phyloP scores from a whole-genome alignment of 2,329 filamentous ascomycete species.

The Fusarium tuaranense region DNA sequence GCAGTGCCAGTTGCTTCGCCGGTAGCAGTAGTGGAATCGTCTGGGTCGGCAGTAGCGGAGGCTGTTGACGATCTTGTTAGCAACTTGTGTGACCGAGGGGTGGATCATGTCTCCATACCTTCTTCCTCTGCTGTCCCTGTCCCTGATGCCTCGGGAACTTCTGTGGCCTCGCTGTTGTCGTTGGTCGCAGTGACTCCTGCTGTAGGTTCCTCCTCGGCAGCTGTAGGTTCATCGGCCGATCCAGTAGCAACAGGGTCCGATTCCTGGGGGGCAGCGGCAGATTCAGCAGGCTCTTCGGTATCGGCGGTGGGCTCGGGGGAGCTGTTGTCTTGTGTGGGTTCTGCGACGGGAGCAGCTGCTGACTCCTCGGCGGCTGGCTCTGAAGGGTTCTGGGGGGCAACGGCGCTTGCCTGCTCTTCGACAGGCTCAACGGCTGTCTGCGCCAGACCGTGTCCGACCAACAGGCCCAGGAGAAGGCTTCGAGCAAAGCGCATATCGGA shows the following conservation, averaged over 20 bases:
- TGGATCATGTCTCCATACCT: not conserved
- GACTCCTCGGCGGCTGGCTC: conserved; percentile 22
- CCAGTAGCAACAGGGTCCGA: conserved; percentile 11
- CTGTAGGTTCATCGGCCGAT: not conserved
- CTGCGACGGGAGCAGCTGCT: conserved; percentile 8
- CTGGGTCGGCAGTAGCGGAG: conserved; percentile 14
- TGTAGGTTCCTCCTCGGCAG: conserved; percentile 7
- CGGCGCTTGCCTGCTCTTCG: conserved; percentile 6
- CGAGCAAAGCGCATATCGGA: conserved; percentile 28
- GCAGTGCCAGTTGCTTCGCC: conserved; percentile 1
- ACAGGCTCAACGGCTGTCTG: conserved; percentile 18
- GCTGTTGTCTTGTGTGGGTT: conserved; percentile 1
- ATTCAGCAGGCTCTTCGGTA: conserved; percentile 1
- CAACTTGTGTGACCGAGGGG: not conserved
- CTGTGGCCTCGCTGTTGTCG: conserved; percentile 6
- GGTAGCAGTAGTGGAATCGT: not conserved
- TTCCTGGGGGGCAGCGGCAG: not conserved
- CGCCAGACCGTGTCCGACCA: conserved; percentile 28
- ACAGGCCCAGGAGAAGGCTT: conserved; percentile 28
- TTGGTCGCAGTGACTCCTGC: conserved; percentile 1
- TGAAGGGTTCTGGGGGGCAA: conserved; percentile 21
- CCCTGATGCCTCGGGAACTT: not conserved
- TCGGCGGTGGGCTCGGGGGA: conserved; percentile 13
- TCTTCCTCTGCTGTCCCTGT: conserved; percentile 24
- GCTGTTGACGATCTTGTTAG: conserved; percentile 15